Conservation (phyloP, 2,329 filamentous ascomycete genomes). For the Aspergillus carbonarius region DNA sequence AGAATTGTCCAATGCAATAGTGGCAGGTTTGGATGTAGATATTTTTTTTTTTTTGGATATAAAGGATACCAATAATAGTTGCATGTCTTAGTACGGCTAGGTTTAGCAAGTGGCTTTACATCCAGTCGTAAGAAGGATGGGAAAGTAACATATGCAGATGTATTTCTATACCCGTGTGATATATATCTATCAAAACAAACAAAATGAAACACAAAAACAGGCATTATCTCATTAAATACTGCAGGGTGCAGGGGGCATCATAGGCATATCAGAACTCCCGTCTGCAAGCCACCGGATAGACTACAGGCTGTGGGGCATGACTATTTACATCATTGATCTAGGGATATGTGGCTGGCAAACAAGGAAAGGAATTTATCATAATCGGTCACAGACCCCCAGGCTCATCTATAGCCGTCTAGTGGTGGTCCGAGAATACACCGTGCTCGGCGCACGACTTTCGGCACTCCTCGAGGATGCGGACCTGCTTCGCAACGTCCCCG, state of each 20-base stretch:
- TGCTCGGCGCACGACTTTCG: conserved; percentile 50
- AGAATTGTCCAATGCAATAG: no score
- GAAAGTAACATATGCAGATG: background rate
- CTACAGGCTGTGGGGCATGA: background rate
- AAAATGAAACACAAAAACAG: background rate
- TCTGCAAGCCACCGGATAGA: background rate
- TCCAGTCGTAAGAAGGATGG: no score
- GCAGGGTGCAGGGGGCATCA: background rate
- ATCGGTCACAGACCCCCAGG: background rate
- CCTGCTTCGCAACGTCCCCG: conserved; percentile 76
- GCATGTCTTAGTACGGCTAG: no score
- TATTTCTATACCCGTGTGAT: conserved; percentile 1
- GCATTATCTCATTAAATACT: background rate
- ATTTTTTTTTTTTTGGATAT: no score
- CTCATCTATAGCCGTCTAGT: conserved; percentile 14
- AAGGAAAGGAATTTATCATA: background rate
- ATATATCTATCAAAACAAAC: background rate
- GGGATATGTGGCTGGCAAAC: background rate
- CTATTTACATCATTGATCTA: background rate
- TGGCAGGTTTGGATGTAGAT: no score
- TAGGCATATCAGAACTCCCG: background rate
- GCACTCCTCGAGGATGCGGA: conserved; percentile 73
- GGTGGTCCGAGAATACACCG: conserved; percentile 35
- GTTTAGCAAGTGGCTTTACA: no score
- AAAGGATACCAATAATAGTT: no score